Percentiles rank a stretch among this genome's conserved stretches.
These are phyloP conservation scores for Ustilago loliicola DNA, from an alignment of 1,284 basidiomycete genomes.

Conservation along the genomic window DNA sequence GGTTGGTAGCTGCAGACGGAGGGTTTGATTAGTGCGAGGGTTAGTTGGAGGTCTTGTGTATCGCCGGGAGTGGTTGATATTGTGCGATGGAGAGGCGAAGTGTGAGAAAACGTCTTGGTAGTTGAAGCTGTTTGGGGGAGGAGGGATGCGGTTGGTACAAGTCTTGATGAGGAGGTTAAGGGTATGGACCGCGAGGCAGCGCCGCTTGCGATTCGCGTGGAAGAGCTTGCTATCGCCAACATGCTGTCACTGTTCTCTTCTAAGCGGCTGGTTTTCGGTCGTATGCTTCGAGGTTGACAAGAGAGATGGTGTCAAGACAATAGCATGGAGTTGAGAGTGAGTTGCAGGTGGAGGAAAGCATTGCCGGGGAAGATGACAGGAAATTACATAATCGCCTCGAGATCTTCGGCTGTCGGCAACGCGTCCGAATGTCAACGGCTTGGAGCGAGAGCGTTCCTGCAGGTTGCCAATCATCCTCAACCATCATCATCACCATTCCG, in stretches of 20 bases:
- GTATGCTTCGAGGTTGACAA: neutral
- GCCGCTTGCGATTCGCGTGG: neutral
- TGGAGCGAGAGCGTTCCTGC: conserved; percentile 13
- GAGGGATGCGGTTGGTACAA: neutral
- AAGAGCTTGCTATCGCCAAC: conserved; percentile 13
- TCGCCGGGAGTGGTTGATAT: neutral
- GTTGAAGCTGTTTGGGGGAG: neutral
- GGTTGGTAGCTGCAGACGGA: conserved; percentile 63
- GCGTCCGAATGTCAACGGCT: conserved; percentile 14
- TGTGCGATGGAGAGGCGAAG: neutral
- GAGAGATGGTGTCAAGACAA: neutral
- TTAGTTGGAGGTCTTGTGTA: conserved; percentile 46
- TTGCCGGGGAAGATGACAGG: conserved; percentile 1
- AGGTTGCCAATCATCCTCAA: conserved; percentile 20
- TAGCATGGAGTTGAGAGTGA: neutral
- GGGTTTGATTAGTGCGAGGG: conserved; percentile 67
- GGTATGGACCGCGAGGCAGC: neutral
- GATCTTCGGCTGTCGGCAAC: conserved; percentile 30
- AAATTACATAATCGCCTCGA: conserved; percentile 15
- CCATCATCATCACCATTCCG: conserved; percentile 4
- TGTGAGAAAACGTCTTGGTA: neutral
- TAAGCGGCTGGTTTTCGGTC: neutral
- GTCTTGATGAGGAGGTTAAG: conserved; percentile 2
- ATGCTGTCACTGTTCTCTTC: neutral
- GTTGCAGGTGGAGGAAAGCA: conserved; percentile 12